Base-by-base conservation (phyloP, 2,329 filamentous ascomycete genomes). In the Plectosphaerella sp. region DNA sequence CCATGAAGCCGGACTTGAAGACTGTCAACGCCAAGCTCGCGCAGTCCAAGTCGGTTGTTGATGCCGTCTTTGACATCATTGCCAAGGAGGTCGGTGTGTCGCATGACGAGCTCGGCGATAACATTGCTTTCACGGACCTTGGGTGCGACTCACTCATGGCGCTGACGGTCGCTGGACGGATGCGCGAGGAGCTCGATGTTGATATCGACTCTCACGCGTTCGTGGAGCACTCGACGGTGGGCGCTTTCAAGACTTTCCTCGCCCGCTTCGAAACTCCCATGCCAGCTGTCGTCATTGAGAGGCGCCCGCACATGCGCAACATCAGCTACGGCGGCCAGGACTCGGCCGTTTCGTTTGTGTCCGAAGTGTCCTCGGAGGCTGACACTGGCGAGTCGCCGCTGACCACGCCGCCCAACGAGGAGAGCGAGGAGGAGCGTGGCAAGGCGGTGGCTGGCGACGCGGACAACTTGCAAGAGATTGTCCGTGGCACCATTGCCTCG, bases 401-500 rank as follows among this genome's bases (percentile, higher is more conserved):
- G 36, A 84, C 80, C 39, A 79, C 79, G 20, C 77, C 76, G 42
- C 47, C 47, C 6, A 66, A 72, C 16, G 79, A 80, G 52, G 73
- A 78, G 52, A 80, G 76, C 57, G 72, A 78, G 15, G 75, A 70
- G 48, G 78, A 77, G 48, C 72, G 72, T 0, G 63, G 71, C 49
- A 78, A 80, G 60, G n/a, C 18, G 7, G 70, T 70, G 15, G 57
- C 63, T 22, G 64, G 60, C 20, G 72, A 72, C 54, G 64, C 69
- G 46, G 67, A 73, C 57, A 72, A 75, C 62, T 62, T 80, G 37
- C 70, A 76, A 70, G 61, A 74, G 63, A 65, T 78, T 59, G 76
- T 88, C 46, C 83, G 86, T 65, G 77, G 80, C 50, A 87, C 85
- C 52, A 83, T 89, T 56, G 82, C 85, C n/a, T 74, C 78, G 37